phyloP scores from a whole-genome alignment of 495 filamentous ascomycete genomes.

The Penicillium psychrofluorescens region DNA sequence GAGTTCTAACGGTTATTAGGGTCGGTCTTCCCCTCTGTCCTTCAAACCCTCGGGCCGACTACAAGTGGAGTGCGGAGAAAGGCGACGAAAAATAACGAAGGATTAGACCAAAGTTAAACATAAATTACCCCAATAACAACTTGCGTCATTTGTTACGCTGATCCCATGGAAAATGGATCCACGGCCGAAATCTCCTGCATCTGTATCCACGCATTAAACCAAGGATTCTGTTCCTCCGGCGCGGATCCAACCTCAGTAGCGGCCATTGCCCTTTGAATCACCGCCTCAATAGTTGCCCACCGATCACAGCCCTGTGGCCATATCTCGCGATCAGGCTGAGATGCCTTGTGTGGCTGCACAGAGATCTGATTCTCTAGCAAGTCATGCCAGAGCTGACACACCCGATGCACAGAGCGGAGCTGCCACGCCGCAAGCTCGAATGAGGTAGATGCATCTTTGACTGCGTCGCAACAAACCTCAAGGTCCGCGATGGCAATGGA shows the following conservation, averaged over 20 bases:
- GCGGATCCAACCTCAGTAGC: background rate
- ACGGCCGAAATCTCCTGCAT: slow-evolving; percentile 2
- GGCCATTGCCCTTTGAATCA: background rate
- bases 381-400: slow-evolving; percentile 1
- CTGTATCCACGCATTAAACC: slow-evolving; percentile 3
- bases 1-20: too few relatives aligned
- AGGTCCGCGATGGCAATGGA: slow-evolving; percentile 1
- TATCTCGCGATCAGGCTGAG: too few relatives aligned
- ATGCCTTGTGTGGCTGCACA: too few relatives aligned
- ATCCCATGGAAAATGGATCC: slow-evolving; percentile 3
- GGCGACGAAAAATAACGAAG: too few relatives aligned
- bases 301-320: too few relatives aligned
- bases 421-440: slow-evolving; percentile 2
- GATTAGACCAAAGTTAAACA: too few relatives aligned
- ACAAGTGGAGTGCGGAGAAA: too few relatives aligned
- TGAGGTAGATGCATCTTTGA: slow-evolving; percentile 1
- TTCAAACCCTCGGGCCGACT: too few relatives aligned
- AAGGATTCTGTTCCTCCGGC: background rate
- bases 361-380: too few relatives aligned
- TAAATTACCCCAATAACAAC: too few relatives aligned
- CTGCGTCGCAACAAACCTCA: slow-evolving; percentile 1
- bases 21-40: too few relatives aligned
- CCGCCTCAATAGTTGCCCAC: too few relatives aligned
- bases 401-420: slow-evolving; percentile 1
- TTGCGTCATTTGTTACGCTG: background rate